Conservation (phyloP, 805 yeast species). For the Candida sphagnicola region DNA sequence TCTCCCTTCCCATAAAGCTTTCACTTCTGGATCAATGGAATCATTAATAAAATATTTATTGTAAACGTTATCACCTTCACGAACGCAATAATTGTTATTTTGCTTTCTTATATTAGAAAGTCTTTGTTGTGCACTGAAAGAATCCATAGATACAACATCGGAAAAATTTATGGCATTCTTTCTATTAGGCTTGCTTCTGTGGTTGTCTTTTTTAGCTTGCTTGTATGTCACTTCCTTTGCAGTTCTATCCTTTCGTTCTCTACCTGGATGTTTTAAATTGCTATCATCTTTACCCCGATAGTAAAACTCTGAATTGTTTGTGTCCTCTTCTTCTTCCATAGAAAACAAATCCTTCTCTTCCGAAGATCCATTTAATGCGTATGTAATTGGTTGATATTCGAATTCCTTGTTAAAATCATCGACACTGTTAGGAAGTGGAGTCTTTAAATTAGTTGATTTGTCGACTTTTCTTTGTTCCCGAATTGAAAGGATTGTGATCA, state of each 20-base stretch:
- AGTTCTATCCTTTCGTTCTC: not conserved
- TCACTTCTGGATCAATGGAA: conserved; percentile 49
- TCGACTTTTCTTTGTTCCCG: conserved; percentile 9
- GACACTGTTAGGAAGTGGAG: conserved; percentile 6
- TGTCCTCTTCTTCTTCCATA: not conserved
- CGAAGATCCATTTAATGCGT: not conserved
- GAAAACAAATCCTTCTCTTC: not conserved
- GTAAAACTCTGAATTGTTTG: conserved; percentile 3
- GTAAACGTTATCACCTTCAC: conserved; percentile 58
- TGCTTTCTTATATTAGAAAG: conserved; percentile 14
- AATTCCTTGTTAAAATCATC: conserved; percentile 22
- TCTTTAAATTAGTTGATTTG: not conserved
- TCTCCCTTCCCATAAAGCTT: conserved; percentile 49
- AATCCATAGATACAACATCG: conserved; percentile 3
- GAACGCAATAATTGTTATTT: conserved; percentile 48
- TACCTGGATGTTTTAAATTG: not conserved
- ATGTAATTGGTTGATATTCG: conserved; percentile 20
- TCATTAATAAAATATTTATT: conserved; percentile 35
- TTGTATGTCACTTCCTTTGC: not conserved
- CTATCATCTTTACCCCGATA: not conserved
- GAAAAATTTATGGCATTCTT: too few species aligned
- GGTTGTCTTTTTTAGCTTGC: not conserved
- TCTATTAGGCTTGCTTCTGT: too few species aligned
- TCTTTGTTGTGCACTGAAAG: conserved; percentile 16
- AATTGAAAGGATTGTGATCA: conserved; percentile 20